These are phyloP conservation scores for Diaporthe vexans DNA, from an alignment of 2,329 filamentous ascomycete genomes.

Conservation along the genomic window DNA sequence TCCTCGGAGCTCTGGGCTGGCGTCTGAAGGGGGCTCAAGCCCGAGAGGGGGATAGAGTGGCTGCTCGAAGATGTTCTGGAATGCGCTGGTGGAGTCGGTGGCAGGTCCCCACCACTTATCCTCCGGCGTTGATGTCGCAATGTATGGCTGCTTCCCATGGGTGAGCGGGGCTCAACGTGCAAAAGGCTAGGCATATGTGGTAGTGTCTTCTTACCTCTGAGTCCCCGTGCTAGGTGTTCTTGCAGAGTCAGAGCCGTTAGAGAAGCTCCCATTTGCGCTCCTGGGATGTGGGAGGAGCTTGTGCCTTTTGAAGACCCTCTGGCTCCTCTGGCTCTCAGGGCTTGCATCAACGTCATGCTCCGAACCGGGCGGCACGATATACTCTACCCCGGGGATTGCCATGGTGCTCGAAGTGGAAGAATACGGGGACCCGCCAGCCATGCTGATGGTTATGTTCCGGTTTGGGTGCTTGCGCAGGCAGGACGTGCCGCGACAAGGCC, in stretches of 20 bases:
- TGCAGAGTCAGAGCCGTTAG: slow-evolving; percentile 36
- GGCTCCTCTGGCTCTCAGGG: slow-evolving; percentile 47
- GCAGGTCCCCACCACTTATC: slow-evolving; percentile 62
- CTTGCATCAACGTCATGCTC: slow-evolving; percentile 47
- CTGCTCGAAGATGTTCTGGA: slow-evolving; percentile 70
- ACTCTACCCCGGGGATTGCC: slow-evolving; percentile 40
- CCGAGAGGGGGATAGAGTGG: slow-evolving; percentile 60
- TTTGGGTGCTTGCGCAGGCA: slow-evolving; percentile 14
- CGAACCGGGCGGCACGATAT: slow-evolving; percentile 34
- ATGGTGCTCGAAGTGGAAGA: slow-evolving; percentile 32
- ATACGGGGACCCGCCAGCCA: slow-evolving; percentile 33
- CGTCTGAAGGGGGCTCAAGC: slow-evolving; percentile 55
- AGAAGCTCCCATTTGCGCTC: slow-evolving; percentile 45
- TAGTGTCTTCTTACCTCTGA: slow-evolving; percentile 36
- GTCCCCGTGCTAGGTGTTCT: slow-evolving; percentile 29
- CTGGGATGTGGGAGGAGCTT: slow-evolving; percentile 56
- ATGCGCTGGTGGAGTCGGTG: slow-evolving; percentile 74
- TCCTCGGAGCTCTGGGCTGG: slow-evolving; percentile 56
- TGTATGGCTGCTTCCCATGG: slow-evolving; percentile 55
- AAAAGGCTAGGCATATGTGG: slow-evolving; percentile 27
- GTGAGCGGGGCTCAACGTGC: slow-evolving; percentile 47
- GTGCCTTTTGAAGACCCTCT: slow-evolving; percentile 54
- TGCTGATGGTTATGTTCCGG: slow-evolving; percentile 31
- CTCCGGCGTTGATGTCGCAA: slow-evolving; percentile 59
- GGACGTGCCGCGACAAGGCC: slow-evolving; percentile 6